Base-by-base conservation (phyloP, 1,284 basidiomycete genomes). In the Volvariella volvacea region DNA sequence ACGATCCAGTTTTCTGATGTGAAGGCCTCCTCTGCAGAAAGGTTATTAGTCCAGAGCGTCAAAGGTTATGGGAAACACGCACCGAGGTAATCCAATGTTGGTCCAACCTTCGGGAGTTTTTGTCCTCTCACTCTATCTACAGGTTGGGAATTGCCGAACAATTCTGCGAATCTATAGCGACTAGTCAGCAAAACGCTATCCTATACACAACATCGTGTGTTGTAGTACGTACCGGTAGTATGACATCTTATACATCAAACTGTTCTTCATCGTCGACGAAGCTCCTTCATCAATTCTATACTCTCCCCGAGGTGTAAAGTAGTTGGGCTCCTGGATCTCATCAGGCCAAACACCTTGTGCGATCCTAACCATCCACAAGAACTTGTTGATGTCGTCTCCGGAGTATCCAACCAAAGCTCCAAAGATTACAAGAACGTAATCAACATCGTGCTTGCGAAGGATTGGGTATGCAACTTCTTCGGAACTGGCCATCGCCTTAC, bases 351-450 rank as follows among this genome's bases (percentile, higher is more conserved):
- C 89, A 47, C 96, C 95, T 60, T 97, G 92, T 2, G 96, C 88
- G 58, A 98, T 98, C 47, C 96, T 83, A 50, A 98, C 88, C 92
- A 95, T 95, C 92, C 92, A 96, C 46, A 99, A 69, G 78, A 96
- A 99, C 71, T 99, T 99, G 82, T 99, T 99, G 70, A 99, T 92
- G 63, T 99, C 96, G 65, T 99, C 96, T 12, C 96, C 96, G 17
- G 91, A 94, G 68, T 97, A 99, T 14, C 95, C 96, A 45, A 99
- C 74, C 37, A 99, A 73, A 28, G 93, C 95, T 42, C 96, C 95
- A 63, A 98, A 99, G 67, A 99, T 97, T 67, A 99, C 77, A 44
- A 99, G 83, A 39, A 99, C 85, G 60, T 99, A 99, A 63, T 95
- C 92, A 44, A 99, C 96, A 59, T 99, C 96, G 64, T 99, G 96